Evolutionary conservation across 495 filamentous ascomycete species (phyloP).

Genomic region (Tetracladium setigerum): DNA sequence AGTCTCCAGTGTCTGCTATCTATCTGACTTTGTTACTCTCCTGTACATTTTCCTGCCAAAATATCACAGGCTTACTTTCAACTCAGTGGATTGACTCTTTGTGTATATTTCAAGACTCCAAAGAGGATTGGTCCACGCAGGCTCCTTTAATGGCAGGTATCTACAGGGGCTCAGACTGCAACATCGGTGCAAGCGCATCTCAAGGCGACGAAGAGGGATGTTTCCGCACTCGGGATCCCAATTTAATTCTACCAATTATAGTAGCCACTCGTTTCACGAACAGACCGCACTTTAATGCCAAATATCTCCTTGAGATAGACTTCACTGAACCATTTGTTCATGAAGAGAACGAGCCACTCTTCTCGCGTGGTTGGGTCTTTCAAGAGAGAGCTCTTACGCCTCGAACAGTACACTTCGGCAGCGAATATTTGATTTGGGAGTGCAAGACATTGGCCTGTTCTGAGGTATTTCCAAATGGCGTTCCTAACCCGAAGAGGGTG

Average conservation of each 20-base stretch:
- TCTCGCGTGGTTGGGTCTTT: constrained; percentile 22
- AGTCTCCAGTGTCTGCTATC: no score
- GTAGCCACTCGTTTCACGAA: neutral
- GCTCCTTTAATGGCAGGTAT: neutral
- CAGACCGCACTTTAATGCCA: neutral
- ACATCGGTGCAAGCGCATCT: neutral
- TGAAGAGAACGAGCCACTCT: no score
- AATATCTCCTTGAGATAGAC: no score
- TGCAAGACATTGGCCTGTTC: constrained; percentile 7
- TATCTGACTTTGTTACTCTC: no score
- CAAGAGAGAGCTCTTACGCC: constrained; percentile 25
- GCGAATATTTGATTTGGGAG: constrained; percentile 22
- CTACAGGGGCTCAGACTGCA: neutral
- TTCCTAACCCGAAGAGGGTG: no score
- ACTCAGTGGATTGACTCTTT: neutral
- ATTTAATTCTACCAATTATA: neutral
- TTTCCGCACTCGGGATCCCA: neutral
- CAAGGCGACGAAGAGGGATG: neutral
- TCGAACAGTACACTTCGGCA: constrained; percentile 19
- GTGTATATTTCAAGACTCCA: neutral
- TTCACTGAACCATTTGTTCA: no score
- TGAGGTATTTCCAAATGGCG: neutral
- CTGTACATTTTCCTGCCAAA: no score
- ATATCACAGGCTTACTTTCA: no score
- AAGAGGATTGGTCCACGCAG: neutral